Base-by-base conservation (phyloP, 2,329 filamentous ascomycete species). In the Fusarium setosum region DNA sequence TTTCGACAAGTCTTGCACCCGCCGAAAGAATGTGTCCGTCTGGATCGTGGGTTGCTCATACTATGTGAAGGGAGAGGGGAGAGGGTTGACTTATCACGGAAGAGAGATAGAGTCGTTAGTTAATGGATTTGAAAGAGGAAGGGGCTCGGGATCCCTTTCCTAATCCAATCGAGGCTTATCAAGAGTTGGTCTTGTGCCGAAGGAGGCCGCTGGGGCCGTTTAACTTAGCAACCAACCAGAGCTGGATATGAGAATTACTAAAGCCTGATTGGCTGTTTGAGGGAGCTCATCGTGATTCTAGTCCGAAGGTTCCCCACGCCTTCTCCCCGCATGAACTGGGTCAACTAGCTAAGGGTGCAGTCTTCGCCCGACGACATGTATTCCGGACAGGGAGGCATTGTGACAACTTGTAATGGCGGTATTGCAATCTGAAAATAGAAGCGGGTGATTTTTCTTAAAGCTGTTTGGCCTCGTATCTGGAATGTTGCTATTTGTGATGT, bases 1-100 rank as follows among this genome's bases (percentile, higher is more conserved):
- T 68, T 70, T 6, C 67, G 64, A 29, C 67, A 70, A 3, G 67
- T 70, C 32, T 68, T 70, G 26, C 67, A 70, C 2, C 67, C 67
- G 2, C 68, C 68, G 4, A 70, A 68, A 51, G 65, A 68, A 40
- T 68, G 65, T 4, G 65, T 68, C 12, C 65, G 64, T 49, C 49
- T 65, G 3, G 65, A 65, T 54, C 41, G 51, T n/a, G 59, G 31
- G 20, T 64, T 65, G 23, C 40, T 37, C 62, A 65, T 64, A 35
- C 21, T 61, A 37, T 35, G 34, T 10, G 32, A 17, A 31, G 23
- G 15, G 17, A 42, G 37, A 42, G 41, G 35, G 24, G 56, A 17
- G 35, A 29, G 44, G 42, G 32, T 5, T 29, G 26, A 29, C 41
- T 41, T 15, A 42, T 40, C 21, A 45, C 20, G 26, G 4, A 29